Evolutionary conservation across 2,329 filamentous ascomycete species (phyloP).

Genomic region (Spiromastix sp.): DNA sequence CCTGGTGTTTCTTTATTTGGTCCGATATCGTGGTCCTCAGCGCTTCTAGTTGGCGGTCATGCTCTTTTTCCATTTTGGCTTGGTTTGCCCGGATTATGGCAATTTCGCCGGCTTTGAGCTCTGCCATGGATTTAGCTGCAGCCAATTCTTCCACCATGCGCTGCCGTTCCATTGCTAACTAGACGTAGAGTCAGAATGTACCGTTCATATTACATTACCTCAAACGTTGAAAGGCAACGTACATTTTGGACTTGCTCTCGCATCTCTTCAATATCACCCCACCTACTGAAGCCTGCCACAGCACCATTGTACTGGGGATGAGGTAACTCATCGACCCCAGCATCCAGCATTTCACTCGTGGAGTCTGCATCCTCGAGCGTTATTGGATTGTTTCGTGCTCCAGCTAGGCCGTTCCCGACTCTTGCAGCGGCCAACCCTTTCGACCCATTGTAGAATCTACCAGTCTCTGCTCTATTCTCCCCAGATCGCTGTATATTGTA

Average conservation of each 20-base stretch:
- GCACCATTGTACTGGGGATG: background rate
- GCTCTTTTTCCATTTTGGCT: constrained; percentile 41
- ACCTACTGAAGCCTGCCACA: background rate
- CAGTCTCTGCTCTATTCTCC: no score
- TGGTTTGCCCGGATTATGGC: constrained; percentile 51
- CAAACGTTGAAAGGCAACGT: background rate
- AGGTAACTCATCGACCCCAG: background rate
- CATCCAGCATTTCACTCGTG: constrained; percentile 2
- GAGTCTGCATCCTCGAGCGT: background rate
- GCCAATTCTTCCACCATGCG: constrained; percentile 28
- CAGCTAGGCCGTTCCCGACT: no score
- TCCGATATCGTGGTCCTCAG: constrained; percentile 46
- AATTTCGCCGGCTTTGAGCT: constrained; percentile 49
- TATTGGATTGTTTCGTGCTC: background rate
- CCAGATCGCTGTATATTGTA: constrained; percentile 10
- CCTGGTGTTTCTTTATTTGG: constrained; percentile 41
- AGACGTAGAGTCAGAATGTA: background rate
- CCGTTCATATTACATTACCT: background rate
- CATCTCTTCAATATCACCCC: constrained; percentile 9
- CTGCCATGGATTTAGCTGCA: constrained; percentile 30
- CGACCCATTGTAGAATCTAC: no score
- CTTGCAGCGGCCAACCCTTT: no score
- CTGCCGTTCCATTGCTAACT: constrained; percentile 32
- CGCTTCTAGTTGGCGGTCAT: constrained; percentile 42
- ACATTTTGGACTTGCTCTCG: constrained; percentile 12